Base-by-base conservation (phyloP, 805 yeast species). In the Ogataea ramenticola region DNA sequence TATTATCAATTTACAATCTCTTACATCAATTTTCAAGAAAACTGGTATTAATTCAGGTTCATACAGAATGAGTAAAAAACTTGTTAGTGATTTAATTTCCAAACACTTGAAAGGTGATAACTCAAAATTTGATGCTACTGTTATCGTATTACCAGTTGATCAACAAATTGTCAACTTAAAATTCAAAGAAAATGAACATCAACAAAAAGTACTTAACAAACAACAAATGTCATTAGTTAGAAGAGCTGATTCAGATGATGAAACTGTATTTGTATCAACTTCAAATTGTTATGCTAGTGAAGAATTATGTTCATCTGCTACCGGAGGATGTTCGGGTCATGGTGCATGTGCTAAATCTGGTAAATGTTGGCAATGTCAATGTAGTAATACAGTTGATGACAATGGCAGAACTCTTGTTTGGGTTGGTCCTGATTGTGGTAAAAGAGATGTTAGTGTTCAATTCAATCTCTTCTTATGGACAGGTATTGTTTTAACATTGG, bases 391-490 rank as follows among this genome's bases (percentile, higher is more conserved):
- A 39, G 64, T 73, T 54, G 61, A 66, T 47, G 63, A 64, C 14
- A 59, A 66, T 14, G 66, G 67, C 32, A 65, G 66, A 46, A 75
- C 82, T 24, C 72, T 75, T 37, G 62, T 62, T 43, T 78, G 82
- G 82, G 60, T 75, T 1, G 84, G 83, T 21, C 52, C 51, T 46
- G 76, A 78, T 48, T 85, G 93, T 61, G 69, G 74, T 54, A 84
- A 83, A 71, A 71, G 70, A 53, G 90, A 86, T 54, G 71, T 83
- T 46, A 72, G 84, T 38, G 70, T 75, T 3, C 79, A 79, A 61
- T 79, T 84, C 52, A 77, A 84, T 56, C 70, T 85, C 54, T 68
- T 84, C 50, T 73, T 83, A 53, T 84, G 91, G 88, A 71, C 86
- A 2, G 62, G 74, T 12, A 49, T 82, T 12, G 74, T 71, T 3